Evolutionary conservation across 2,329 filamentous ascomycete species (phyloP).

Genomic region (Fusarium succisae): DNA sequence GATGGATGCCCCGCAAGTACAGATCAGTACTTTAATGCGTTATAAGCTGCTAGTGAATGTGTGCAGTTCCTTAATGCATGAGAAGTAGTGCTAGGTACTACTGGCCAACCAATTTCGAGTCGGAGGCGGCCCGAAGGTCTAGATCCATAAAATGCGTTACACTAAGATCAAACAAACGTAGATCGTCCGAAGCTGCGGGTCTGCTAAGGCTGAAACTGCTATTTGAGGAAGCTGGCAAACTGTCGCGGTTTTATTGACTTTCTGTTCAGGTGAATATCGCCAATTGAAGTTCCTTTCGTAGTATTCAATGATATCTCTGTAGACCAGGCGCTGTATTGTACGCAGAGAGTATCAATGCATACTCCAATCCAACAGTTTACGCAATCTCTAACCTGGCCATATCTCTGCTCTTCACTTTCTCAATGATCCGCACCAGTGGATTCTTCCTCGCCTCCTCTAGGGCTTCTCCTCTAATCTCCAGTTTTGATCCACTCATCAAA

Average conservation of each 20-base stretch:
- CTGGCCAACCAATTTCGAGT: neutral
- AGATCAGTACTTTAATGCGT: neutral
- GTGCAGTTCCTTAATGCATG: accelerated
- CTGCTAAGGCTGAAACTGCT: neutral
- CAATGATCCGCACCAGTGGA: neutral
- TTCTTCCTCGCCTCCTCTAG: neutral
- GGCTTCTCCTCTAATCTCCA: neutral
- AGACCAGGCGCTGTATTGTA: too few species aligned
- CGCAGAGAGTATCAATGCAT: too few species aligned
- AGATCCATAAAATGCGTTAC: neutral
- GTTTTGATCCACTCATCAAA: neutral
- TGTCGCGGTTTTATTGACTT: neutral
- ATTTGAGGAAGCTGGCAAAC: neutral
- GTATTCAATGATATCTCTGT: too few species aligned
- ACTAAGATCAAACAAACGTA: neutral
- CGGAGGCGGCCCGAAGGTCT: neutral
- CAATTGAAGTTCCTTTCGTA: too few species aligned
- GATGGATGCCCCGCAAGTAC: neutral
- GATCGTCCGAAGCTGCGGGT: neutral
- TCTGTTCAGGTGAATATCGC: accelerated
- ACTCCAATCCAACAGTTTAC: too few species aligned
- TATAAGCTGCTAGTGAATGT: accelerated
- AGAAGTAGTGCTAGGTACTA: accelerated
- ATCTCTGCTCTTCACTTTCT: neutral
- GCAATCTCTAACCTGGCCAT: too few species aligned